Evolutionary conservation across 2,329 filamentous ascomycete species (phyloP).

Genomic region (Microsporum audouinii): DNA sequence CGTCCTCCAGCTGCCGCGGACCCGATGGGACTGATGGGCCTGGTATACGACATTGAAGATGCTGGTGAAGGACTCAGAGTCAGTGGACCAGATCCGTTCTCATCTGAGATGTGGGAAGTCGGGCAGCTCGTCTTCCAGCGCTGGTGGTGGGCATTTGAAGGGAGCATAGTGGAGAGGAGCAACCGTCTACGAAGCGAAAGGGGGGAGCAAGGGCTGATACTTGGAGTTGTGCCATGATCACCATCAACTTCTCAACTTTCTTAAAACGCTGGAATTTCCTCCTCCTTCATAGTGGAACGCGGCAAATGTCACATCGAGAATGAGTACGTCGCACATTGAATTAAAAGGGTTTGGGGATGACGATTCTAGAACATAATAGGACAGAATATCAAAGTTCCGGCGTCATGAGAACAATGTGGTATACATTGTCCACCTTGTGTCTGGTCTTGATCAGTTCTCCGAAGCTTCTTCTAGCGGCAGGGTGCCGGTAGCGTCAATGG

Average conservation of each 20-base stretch:
- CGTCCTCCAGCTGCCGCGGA: slow-evolving; percentile 40
- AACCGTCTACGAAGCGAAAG: slow-evolving; percentile 42
- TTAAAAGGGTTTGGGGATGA: too few species aligned
- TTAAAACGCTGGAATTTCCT: too few species aligned
- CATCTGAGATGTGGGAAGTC: slow-evolving; percentile 44
- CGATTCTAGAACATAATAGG: too few species aligned
- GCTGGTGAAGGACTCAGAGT: slow-evolving; percentile 42
- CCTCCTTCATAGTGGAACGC: too few species aligned
- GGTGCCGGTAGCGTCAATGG: too few species aligned
- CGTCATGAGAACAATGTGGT: too few species aligned
- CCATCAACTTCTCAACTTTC: not conserved
- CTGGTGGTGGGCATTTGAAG: slow-evolving; percentile 52
- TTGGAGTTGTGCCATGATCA: slow-evolving; percentile 10
- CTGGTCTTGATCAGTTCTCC: too few species aligned
- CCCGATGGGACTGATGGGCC: slow-evolving; percentile 39
- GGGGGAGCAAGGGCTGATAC: slow-evolving; percentile 26
- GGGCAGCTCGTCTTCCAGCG: slow-evolving; percentile 47
- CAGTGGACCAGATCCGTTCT: slow-evolving; percentile 41
- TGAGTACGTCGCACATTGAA: too few species aligned
- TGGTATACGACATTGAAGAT: slow-evolving; percentile 50
- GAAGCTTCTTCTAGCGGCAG: too few species aligned
- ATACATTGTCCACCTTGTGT: too few species aligned
- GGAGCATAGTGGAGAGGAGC: slow-evolving; percentile 42
- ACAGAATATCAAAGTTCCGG: too few species aligned
- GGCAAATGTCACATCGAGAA: too few species aligned